Conservation (phyloP, 2,329 filamentous ascomycete species). For the Fusarium succisae region DNA sequence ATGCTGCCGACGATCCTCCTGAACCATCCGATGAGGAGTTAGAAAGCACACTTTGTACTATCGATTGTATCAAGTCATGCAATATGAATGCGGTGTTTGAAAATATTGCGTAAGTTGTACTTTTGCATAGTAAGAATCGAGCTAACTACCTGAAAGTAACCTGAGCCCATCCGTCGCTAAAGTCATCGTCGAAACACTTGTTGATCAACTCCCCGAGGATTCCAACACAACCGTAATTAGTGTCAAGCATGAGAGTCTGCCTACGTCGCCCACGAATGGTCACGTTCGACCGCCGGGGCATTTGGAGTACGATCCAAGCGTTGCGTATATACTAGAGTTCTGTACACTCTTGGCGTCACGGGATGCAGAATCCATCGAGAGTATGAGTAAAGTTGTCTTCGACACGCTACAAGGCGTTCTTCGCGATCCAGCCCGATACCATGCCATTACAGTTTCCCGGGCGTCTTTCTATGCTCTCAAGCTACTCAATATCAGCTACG, state of each 20-base stretch:
- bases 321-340: slow-evolving; percentile 92
- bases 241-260: slow-evolving; percentile 85
- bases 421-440: slow-evolving; percentile 79
- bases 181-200: slow-evolving; percentile 70
- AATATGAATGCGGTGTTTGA: slow-evolving; percentile 82
- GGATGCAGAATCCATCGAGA: slow-evolving; percentile 75
- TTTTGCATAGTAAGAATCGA: not conserved
- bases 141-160: slow-evolving; percentile 42
- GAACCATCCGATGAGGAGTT: slow-evolving; percentile 97
- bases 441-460: slow-evolving; percentile 84
- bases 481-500: slow-evolving; percentile 84
- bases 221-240: slow-evolving; percentile 80
- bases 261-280: slow-evolving; percentile 68
- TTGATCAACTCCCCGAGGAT: slow-evolving; percentile 89
- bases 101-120: slow-evolving; percentile 75
- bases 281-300: slow-evolving; percentile 45
- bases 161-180: slow-evolving; percentile 48
- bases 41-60: slow-evolving; percentile 92
- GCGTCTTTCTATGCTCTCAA: slow-evolving; percentile 87
- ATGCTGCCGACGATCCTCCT: slow-evolving; percentile 95
- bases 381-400: slow-evolving; percentile 81
- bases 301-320: slow-evolving; percentile 81
- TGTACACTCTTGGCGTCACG: slow-evolving; percentile 83
- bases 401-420: slow-evolving; percentile 84
- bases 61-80: slow-evolving; percentile 93